Percentiles rank a stretch among this genome's conserved stretches.
Conservation (phyloP, 805 yeast species). For the Ogataea chonburiensis region DNA sequence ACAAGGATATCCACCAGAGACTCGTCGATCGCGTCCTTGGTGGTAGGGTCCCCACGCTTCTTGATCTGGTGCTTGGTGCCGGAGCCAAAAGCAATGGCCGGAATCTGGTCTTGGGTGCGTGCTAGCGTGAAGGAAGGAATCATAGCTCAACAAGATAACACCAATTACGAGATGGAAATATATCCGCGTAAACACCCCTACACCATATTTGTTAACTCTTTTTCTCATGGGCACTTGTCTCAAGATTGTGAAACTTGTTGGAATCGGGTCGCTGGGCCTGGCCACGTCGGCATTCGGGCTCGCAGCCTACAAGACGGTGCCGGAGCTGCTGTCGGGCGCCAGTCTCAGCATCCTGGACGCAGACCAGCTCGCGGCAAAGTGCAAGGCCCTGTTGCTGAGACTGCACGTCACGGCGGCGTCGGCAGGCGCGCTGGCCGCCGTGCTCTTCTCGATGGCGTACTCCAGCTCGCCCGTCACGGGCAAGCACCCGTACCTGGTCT, state of each 20-base stretch:
- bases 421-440: conserved; percentile 49
- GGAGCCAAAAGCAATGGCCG: conserved; percentile 47
- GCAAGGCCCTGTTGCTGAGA: conserved; percentile 17
- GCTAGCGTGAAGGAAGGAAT: conserved; percentile 29
- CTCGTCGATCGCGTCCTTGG: conserved; percentile 29
- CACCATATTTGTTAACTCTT: conserved; percentile 2
- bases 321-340: conserved; percentile 16
- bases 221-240: conserved; percentile 50
- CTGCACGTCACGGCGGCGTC: conserved; percentile 29
- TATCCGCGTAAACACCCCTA: conserved; percentile 1
- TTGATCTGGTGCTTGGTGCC: conserved; percentile 56
- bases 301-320: conserved; percentile 22
- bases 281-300: conserved; percentile 50
- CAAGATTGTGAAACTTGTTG: conserved; percentile 58
- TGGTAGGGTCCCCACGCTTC: conserved; percentile 29
- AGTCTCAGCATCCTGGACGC: conserved; percentile 15
- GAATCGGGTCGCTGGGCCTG: conserved; percentile 67
- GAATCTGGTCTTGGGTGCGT: conserved; percentile 34
- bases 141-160: neutral
- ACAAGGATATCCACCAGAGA: conserved; percentile 45
- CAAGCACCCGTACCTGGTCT: conserved; percentile 73
- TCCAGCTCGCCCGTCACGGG: conserved; percentile 51
- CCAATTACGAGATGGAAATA: too few species aligned
- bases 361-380: conserved; percentile 15
- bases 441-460: conserved; percentile 55